Base-by-base conservation (phyloP, 805 yeast species). In the Candida tallmaniae region DNA sequence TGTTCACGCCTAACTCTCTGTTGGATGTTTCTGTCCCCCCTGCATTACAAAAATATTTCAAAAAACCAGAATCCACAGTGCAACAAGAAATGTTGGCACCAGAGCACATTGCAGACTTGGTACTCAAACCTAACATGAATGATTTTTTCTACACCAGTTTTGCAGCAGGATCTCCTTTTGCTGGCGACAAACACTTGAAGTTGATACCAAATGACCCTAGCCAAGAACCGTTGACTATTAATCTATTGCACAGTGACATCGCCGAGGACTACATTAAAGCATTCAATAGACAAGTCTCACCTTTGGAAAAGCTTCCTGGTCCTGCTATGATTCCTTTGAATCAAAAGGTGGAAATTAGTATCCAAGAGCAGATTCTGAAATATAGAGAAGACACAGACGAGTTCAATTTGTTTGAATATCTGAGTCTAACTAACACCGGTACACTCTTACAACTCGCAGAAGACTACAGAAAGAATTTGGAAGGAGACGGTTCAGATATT, bases 21-120 rank as follows among this genome's bases (percentile, higher is more conserved):
- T n/a, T n/a, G n/a, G n/a, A n/a, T n/a, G n/a, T n/a, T n/a, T n/a
- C n/a, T n/a, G n/a, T n/a, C n/a, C 23, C 23, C 10, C 9, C 23
- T 7, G 10, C 23, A 7, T 20, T 20, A 20, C 7, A 20, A 20
- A 20, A 10, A 20, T 10, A 7, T 20, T 7, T 20, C 10, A 10
- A 20, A 20, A 20, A 10, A 20, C 23, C 23, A 20, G 10, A 20
- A 10, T 7, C 10, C 7, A 10, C 7, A 20, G 7, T 7, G 7
- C 9, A 20, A 10, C 51, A 41, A 34, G 57, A 62, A 21, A 59
- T 66, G 28, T 41, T 51, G 11, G 50, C 52, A 26, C 71, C 72
- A 0, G 55, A 57, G 18, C 50, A 51, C 27, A 48, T 58, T 3
- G 53, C 60, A n/a, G 70, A 64, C 36, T 35, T 62, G 11, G 41